Conservation (phyloP, 2,329 filamentous ascomycete species). For the Lachnellula arida region DNA sequence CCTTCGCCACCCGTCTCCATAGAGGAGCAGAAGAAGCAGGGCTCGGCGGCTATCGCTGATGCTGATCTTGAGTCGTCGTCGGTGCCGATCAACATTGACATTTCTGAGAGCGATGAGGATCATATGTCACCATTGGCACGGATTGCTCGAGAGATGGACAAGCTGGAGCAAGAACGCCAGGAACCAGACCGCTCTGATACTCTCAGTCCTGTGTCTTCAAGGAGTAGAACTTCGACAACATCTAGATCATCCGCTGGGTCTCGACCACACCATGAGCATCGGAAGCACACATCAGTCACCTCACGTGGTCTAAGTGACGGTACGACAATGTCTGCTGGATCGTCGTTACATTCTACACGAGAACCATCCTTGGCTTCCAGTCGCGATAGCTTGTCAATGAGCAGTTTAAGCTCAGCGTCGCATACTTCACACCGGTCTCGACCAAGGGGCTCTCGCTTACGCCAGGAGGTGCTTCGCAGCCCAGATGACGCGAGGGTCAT, state of each 20-base stretch:
- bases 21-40: constrained; percentile 57
- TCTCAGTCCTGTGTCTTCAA: constrained; percentile 31
- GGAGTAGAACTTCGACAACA: constrained; percentile 36
- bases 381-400: constrained; percentile 54
- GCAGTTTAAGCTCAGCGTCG: constrained; percentile 41
- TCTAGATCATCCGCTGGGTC: constrained; percentile 53
- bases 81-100: constrained; percentile 50
- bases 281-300: constrained; percentile 45
- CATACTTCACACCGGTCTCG: constrained; percentile 40
- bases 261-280: constrained; percentile 36
- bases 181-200: constrained; percentile 28
- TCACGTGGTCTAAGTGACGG: constrained; percentile 56
- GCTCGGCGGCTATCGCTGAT: constrained; percentile 14
- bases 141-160: constrained; percentile 65
- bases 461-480: constrained; percentile 75
- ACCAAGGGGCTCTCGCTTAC: constrained; percentile 59
- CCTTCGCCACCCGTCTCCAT: constrained; percentile 79
- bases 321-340: constrained; percentile 65
- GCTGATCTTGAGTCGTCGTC: constrained; percentile 37
- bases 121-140: constrained; percentile 71
- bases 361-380: constrained; percentile 31
- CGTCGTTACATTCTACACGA: constrained; percentile 42
- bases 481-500: constrained; percentile 67
- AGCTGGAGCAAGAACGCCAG: constrained; percentile 26
- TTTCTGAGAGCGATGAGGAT: constrained; percentile 74